phyloP scores from a whole-genome alignment of 2,329 filamentous ascomycete species.

The Ascochyta lentis region DNA sequence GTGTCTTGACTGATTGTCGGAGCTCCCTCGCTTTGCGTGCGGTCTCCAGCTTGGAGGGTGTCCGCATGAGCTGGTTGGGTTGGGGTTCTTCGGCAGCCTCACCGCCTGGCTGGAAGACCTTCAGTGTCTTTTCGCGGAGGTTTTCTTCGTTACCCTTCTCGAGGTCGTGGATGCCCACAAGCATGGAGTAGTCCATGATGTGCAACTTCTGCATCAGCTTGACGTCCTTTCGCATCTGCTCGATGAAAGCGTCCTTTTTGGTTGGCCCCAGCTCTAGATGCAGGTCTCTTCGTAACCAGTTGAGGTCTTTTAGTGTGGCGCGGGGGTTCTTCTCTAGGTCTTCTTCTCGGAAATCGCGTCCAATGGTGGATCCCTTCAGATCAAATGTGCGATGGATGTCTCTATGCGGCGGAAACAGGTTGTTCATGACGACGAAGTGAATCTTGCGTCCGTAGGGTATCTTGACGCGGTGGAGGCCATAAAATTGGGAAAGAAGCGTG shows the following conservation, averaged over 20 bases:
- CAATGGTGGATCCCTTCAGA: conserved; percentile 93
- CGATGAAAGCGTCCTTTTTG: conserved; percentile 87
- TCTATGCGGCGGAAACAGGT: conserved; percentile 94
- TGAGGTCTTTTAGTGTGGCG: conserved; percentile 93
- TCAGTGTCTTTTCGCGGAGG: conserved; percentile 83
- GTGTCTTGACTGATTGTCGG: conserved; percentile 87
- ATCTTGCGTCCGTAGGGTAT: conserved; percentile 98
- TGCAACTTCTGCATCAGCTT: conserved; percentile 83
- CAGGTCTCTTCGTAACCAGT: conserved; percentile 87
- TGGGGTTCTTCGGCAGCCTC: conserved; percentile 57
- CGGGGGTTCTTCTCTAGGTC: conserved; percentile 86
- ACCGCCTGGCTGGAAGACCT: conserved; percentile 91
- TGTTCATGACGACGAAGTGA: conserved; percentile 99
- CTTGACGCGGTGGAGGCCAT: conserved; percentile 95
- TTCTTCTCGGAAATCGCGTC: conserved; percentile 88
- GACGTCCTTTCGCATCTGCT: conserved; percentile 89
- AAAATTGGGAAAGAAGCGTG: conserved; percentile 96
- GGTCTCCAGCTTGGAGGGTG: conserved; percentile 91
- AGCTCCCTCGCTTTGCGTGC: conserved; percentile 89
- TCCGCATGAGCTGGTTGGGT: conserved; percentile 79
- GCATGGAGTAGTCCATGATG: conserved; percentile 98
- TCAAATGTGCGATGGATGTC: conserved; percentile 98
- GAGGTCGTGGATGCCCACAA: conserved; percentile 92
- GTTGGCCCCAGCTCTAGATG: conserved; percentile 86
- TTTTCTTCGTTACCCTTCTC: conserved; percentile 94